Percentiles rank a stretch among this genome's conserved stretches.
Conservation (phyloP, 176 grass and related monocot species). For the bread wheat (Triticum aestivum) region DNA sequence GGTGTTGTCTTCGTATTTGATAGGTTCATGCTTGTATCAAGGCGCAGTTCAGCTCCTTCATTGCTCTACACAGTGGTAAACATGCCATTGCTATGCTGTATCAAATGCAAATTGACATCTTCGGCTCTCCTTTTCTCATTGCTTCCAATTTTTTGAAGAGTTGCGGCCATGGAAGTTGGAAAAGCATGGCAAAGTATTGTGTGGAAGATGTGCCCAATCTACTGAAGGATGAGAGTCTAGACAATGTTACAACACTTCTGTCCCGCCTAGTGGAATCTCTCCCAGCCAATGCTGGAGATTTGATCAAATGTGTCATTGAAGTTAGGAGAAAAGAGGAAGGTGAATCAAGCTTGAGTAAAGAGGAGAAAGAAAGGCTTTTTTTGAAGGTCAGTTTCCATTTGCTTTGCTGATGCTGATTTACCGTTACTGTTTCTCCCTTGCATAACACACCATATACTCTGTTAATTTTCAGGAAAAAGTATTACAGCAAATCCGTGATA, state of each 20-base stretch:
- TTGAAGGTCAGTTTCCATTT: constrained; percentile 42
- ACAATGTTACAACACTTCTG: constrained; percentile 47
- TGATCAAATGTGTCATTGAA: constrained; percentile 89
- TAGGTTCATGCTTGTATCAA: constrained; percentile 93
- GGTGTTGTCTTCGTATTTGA: constrained; percentile 11
- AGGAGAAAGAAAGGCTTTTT: constrained; percentile 68
- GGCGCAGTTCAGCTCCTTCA: constrained; percentile 44
- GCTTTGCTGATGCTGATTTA: constrained; percentile 10
- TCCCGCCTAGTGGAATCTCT: constrained; percentile 49
- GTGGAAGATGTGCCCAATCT: constrained; percentile 63
- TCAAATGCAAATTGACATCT: background rate
- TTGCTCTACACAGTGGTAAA: constrained; percentile 83
- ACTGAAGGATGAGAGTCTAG: constrained; percentile 51
- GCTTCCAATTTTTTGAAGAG: constrained; percentile 46
- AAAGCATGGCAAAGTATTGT: constrained; percentile 62
- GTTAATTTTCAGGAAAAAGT: constrained; percentile 54
- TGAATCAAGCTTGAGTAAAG: constrained; percentile 48
- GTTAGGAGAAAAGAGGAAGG: constrained; percentile 83
- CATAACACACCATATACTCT: constrained; percentile 1
- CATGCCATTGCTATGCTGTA: background rate
- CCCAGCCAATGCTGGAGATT: constrained; percentile 69
- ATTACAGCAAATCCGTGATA: constrained; percentile 63
- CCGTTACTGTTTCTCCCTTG: background rate
- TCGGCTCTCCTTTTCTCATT: background rate
- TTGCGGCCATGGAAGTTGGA: constrained; percentile 70